Conservation (phyloP, 441 rosid genomes). For the Lepidium campestre region DNA sequence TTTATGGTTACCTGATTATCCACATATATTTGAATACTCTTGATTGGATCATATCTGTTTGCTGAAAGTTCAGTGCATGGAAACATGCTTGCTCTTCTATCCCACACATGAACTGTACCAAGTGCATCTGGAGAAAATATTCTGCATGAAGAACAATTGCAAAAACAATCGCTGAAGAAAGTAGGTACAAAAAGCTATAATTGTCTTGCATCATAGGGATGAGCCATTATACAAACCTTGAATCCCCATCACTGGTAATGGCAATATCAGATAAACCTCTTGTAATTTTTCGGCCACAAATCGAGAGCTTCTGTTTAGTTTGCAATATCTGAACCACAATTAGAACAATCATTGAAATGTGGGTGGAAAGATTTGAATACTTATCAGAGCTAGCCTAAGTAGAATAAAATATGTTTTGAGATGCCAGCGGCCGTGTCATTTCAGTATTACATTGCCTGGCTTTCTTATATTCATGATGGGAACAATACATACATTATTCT, state of each 20-base stretch:
- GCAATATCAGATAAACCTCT: constrained; percentile 74
- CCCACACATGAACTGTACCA: constrained; percentile 79
- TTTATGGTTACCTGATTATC: constrained; percentile 69
- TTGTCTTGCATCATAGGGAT: constrained; percentile 1
- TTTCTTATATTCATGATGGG: not conserved
- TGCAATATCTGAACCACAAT: constrained; percentile 51
- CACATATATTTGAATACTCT: constrained; percentile 51
- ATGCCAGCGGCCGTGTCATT: not conserved
- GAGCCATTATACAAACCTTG: constrained; percentile 45
- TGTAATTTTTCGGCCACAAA: constrained; percentile 43
- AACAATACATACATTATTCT: not conserved
- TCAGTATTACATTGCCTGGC: not conserved
- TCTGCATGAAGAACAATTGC: constrained; percentile 38
- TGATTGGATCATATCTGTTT: constrained; percentile 40
- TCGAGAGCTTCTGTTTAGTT: constrained; percentile 42
- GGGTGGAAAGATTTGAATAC: not conserved
- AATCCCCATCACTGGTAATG: constrained; percentile 43
- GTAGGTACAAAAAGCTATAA: constrained; percentile 2
- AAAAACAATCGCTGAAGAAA: constrained; percentile 6
- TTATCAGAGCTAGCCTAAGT: not conserved
- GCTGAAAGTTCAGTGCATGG: constrained; percentile 72
- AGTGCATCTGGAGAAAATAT: constrained; percentile 69
- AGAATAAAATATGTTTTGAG: no score
- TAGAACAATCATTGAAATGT: constrained; percentile 1
- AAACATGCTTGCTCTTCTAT: constrained; percentile 55